phyloP scores from a whole-genome alignment of 495 filamentous ascomycete genomes.

The Penicillium roqueforti region DNA sequence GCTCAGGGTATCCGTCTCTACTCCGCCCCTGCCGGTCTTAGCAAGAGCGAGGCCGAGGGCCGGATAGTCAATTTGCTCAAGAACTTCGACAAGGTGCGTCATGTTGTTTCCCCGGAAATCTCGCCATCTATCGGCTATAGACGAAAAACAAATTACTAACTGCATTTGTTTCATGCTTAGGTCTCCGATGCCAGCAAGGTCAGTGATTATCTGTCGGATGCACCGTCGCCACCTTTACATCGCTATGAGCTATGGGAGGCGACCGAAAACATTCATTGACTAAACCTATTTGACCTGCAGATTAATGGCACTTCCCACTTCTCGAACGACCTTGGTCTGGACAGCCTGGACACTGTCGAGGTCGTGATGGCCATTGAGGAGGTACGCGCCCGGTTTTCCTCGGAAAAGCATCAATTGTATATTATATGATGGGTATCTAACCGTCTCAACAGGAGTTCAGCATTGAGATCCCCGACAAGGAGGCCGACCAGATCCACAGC shows the following conservation, averaged over 20 bases:
- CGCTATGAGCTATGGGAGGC: slow-evolving; percentile 1
- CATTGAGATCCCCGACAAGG: slow-evolving; percentile 99
- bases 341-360: slow-evolving; percentile 97
- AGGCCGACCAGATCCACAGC: slow-evolving; percentile 93
- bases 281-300: slow-evolving; percentile 42
- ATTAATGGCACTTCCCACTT: slow-evolving; percentile 82
- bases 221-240: slow-evolving; percentile 9
- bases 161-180: slow-evolving; percentile 33
- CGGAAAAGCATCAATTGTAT: slow-evolving; percentile 10
- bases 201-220: slow-evolving; percentile 28
- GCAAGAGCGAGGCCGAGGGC: slow-evolving; percentile 80
- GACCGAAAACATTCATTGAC: slow-evolving; percentile 8
- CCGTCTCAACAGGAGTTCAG: slow-evolving; percentile 78
- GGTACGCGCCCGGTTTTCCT: slow-evolving; percentile 51
- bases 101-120: slow-evolving; percentile 10
- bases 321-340: slow-evolving; percentile 89
- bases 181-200: slow-evolving; percentile 75
- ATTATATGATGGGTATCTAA: slow-evolving; percentile 21
- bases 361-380: slow-evolving; percentile 99
- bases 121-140: slow-evolving; percentile 6
- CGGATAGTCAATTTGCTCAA: slow-evolving; percentile 89
- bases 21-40: slow-evolving; percentile 71
- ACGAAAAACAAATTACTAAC: slow-evolving; percentile 16
- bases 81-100: slow-evolving; percentile 93
- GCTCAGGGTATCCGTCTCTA: slow-evolving; percentile 72